Base-by-base conservation (phyloP, 768 basidiomycete genomes). In the Fibroporia radiculosa region DNA sequence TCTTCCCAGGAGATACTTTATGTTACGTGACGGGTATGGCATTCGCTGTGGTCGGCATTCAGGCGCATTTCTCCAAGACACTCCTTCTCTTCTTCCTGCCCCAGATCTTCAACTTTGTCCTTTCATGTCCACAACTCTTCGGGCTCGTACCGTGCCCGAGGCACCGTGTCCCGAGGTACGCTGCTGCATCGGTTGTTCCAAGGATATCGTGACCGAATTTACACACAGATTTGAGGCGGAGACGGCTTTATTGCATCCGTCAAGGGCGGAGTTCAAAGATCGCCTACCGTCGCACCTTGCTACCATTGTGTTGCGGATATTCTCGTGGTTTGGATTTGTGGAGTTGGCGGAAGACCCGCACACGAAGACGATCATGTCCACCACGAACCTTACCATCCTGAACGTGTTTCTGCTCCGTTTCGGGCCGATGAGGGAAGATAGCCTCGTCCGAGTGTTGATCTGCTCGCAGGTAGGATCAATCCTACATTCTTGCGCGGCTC, bases 11-110 rank as follows among this genome's bases (percentile, higher is more conserved):
- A 2, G 96, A 99, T 62, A 99, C 96, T 3, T 74, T 99, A 24
- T 99, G 96, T 64, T 99, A 99, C 67, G 82, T 97, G 31, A 80
- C 92, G 0, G 96, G 96, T 48, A 99, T 99, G 96, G 91, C 96
- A 3, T 98, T 99, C 61, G 85, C 96, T 1, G 93, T 96, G 7
- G 93, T 95, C 25, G 93, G 92, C 19, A 97, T 99, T 50, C 90
- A 96, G 57, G 92, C 87, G 0, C 96, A 99, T 63, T 97, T 93
- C 64, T 91, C 90, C 42, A 99, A 99, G 66, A 99, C 96, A 0
- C 69, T 99, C 7, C 74, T 97, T 46, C 69, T 98, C 20, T 98
- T 99, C 72, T 98, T 98, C 69, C 74, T 99, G 38, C 96, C 96
- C 3, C 96, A 99, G 62, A 85, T 96, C 50, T 93, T 97, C 78